phyloP scores from a whole-genome alignment of 495 filamentous ascomycete species.

The Aspergillus olivimuriae region DNA sequence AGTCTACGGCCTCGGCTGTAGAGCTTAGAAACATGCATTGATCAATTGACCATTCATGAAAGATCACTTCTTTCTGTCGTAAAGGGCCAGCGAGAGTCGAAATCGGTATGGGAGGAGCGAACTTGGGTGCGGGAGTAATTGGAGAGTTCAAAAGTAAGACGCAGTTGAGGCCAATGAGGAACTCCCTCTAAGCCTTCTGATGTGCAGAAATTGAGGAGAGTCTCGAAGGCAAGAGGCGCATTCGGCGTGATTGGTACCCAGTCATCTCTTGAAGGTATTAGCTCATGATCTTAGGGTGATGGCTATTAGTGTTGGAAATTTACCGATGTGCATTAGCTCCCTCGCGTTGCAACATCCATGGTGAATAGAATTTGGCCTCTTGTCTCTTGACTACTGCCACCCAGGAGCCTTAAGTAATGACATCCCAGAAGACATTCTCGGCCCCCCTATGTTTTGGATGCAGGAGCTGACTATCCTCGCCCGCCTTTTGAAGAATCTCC shows the following conservation, averaged over 20 bases:
- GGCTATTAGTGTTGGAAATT: neutral
- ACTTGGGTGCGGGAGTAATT: slow-evolving; percentile 5
- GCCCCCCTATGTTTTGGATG: slow-evolving; percentile 2
- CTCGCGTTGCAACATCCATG: slow-evolving; percentile 10
- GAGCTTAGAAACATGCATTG: slow-evolving; percentile 13
- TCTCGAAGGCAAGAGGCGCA: slow-evolving; percentile 11
- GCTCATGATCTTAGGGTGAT: neutral
- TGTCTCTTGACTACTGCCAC: slow-evolving; percentile 3
- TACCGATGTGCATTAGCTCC: neutral
- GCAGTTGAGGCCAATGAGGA: slow-evolving; percentile 6
- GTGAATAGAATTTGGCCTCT: slow-evolving; percentile 8
- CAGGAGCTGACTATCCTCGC: slow-evolving; percentile 7
- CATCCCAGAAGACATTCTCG: slow-evolving; percentile 10
- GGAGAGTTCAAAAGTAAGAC: slow-evolving; percentile 7
- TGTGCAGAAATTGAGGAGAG: slow-evolving; percentile 7
- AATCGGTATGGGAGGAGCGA: slow-evolving; percentile 6
- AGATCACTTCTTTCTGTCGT: slow-evolving; percentile 1
- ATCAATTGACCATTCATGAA: slow-evolving; percentile 3
- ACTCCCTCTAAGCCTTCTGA: slow-evolving; percentile 11
- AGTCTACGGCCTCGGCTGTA: slow-evolving; percentile 11
- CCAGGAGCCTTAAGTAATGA: slow-evolving; percentile 7
- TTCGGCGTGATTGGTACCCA: slow-evolving; percentile 2
- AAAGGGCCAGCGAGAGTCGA: neutral
- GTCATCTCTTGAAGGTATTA: slow-evolving; percentile 4
- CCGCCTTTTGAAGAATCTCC: slow-evolving; percentile 13